A percentile compares a stretch with the other conserved stretches of the same genome.
Conservation (phyloP, 2,329 filamentous ascomycete genomes). For the Polytolypa hystricis region DNA sequence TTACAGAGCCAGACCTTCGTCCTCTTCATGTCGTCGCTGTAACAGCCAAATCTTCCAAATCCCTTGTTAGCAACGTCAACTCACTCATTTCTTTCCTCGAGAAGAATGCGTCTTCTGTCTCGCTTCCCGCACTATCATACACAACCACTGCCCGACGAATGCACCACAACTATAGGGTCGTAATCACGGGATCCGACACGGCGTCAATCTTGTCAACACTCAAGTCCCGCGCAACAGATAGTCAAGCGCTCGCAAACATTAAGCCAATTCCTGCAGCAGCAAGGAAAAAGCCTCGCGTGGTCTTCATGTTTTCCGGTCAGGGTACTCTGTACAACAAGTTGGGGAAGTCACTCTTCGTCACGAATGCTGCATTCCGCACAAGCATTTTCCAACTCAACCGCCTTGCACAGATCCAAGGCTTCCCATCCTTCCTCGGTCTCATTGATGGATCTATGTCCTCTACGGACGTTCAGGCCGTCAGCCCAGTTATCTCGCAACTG, state of each 20-base stretch:
- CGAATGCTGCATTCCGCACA: slow-evolving; percentile 19
- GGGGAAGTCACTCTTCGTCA: slow-evolving; percentile 22
- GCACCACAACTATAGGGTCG: slow-evolving; percentile 36
- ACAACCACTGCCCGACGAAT: slow-evolving; percentile 53
- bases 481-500: slow-evolving; percentile 27
- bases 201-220: slow-evolving; percentile 13
- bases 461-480: slow-evolving; percentile 12
- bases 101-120: slow-evolving; percentile 35
- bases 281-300: slow-evolving; percentile 15
- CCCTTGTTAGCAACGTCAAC: slow-evolving; percentile 42
- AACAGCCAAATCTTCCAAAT: slow-evolving; percentile 40
- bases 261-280: slow-evolving; percentile 11
- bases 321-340: slow-evolving; percentile 20
- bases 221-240: slow-evolving; percentile 10
- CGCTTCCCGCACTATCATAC: slow-evolving; percentile 47
- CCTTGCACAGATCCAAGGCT: slow-evolving; percentile 19
- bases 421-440: slow-evolving; percentile 20
- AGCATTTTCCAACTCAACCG: slow-evolving; percentile 22
- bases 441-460: slow-evolving; percentile 15
- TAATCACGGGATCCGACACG: slow-evolving; percentile 16
- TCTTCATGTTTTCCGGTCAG: slow-evolving; percentile 31
- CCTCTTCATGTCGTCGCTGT: slow-evolving; percentile 45
- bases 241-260: slow-evolving; percentile 7
- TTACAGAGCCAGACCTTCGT: slow-evolving; percentile 26
- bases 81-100: slow-evolving; percentile 43